These are phyloP conservation scores for Croton laevigatus DNA, from an alignment of 441 rosid species.

Conservation along the genomic window DNA sequence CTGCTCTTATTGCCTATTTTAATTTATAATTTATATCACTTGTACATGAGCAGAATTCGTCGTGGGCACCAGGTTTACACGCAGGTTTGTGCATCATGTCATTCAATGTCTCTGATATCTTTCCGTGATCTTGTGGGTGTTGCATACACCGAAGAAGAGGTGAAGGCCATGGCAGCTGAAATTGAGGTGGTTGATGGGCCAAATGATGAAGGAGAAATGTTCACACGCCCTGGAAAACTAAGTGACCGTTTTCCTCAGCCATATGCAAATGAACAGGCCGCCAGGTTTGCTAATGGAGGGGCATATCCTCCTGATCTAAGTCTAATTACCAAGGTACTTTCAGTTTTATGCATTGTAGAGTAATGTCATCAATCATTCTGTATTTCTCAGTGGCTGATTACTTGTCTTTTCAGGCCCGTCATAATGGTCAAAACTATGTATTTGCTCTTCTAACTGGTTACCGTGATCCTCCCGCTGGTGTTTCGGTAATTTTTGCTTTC, in stretches of 20 bases:
- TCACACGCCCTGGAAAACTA: constrained; percentile 96
- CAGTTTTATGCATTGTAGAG: not conserved
- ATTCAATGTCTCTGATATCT: constrained; percentile 95
- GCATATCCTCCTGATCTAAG: constrained; percentile 99
- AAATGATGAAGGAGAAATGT: constrained; percentile 99
- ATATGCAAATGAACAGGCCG: constrained; percentile 88
- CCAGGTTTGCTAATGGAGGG: constrained; percentile 99
- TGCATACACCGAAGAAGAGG: constrained; percentile 98
- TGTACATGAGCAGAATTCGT: constrained; percentile 73
- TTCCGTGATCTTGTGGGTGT: constrained; percentile 98
- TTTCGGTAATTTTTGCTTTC: constrained; percentile 47
- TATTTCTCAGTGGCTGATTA: constrained; percentile 8
- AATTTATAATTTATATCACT: not conserved
- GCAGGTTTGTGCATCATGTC: constrained; percentile 99
- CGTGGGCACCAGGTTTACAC: constrained; percentile 99
- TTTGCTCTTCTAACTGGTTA: constrained; percentile 97
- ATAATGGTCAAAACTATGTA: constrained; percentile 96
- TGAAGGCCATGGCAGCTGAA: constrained; percentile 99
- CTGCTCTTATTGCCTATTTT: too few relatives aligned
- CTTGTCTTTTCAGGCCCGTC: constrained; percentile 79
- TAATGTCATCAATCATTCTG: not conserved
- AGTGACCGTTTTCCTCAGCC: constrained; percentile 98
- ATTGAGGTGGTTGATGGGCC: constrained; percentile 99
- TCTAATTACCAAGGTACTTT: constrained; percentile 86
- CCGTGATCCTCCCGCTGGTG: constrained; percentile 99